Base-by-base conservation (phyloP, 2,329 filamentous ascomycete species). In the Dothideomycetes sp. region DNA sequence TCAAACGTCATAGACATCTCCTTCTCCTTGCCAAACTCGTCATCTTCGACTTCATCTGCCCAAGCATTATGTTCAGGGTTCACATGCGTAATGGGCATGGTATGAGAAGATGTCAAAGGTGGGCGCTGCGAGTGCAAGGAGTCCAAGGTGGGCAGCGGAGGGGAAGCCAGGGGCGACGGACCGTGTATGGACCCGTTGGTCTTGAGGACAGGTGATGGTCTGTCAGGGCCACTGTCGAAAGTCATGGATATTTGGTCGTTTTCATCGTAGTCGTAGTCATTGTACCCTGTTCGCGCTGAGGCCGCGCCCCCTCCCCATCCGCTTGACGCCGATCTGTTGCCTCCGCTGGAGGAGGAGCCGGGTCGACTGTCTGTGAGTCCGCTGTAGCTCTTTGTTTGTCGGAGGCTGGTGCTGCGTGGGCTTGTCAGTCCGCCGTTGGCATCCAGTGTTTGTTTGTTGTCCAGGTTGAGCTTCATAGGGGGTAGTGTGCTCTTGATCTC, bases 401-500 rank as follows among this genome's bases (percentile, higher is more conserved):
- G 63, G 15, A 72, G 50, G 3, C 29, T 35, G 8, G 32, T 24
- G 50, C 4, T 24, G 50, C 4, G 14, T 34, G 31, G 24, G 31
- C 33, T 38, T 5, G 34, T 43, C 16, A 31, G 19, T n/a, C 16
- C 18, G 27, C 19, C 17, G 15, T 36, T 36, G 30, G 22, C 38
- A 16, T 38, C 17, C 8, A 27, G 4, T 35, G 43, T 17, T 8
- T 14, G 7, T 11, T 38, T 40, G 18, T 38, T 40, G 18, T 31
- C 17, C 11, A 58, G 53, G 34, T 63, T 75, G 42, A 95, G 72
- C 57, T 86, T 91, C 73, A 95, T 93, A 0, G 88, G 85, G 34
- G 89, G 88, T 17, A 95, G 66, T 2, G 88, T 95, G 36, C 83
- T 87, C 60, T 91, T 75, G 43, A 95, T 75, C 62, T 96, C 84